Conservation (phyloP, 306 rosid species). For the Lablab purpureus region DNA sequence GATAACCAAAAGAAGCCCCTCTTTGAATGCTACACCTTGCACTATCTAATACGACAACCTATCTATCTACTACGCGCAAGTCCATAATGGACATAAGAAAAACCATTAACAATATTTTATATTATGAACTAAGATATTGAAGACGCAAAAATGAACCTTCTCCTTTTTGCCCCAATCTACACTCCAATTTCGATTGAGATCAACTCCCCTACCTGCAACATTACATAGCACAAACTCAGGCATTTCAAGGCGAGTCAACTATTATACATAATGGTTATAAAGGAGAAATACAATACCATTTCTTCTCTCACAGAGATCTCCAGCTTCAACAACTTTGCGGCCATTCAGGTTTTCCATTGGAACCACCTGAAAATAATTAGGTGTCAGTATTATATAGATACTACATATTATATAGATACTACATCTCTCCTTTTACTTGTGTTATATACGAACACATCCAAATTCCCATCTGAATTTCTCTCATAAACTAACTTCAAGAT, state of each 20-base stretch:
- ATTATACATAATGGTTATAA: constrained; percentile 32
- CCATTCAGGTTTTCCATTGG: constrained; percentile 97
- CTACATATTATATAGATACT: constrained; percentile 28
- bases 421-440: constrained; percentile 32
- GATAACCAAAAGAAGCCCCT: constrained; percentile 23
- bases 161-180: constrained; percentile 99
- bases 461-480: not conserved
- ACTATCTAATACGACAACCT: not conserved
- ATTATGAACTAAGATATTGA: constrained; percentile 12
- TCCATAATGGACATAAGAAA: not conserved
- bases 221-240: constrained; percentile 46
- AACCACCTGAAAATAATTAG: constrained; percentile 70
- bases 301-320: constrained; percentile 96
- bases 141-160: constrained; percentile 64
- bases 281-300: constrained; percentile 67
- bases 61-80: constrained; percentile 31
- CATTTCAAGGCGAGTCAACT: constrained; percentile 42
- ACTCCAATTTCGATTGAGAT: constrained; percentile 98
- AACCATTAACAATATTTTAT: not conserved
- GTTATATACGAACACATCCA: constrained; percentile 13
- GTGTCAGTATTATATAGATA: constrained; percentile 40
- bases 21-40: not conserved
- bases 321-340: constrained; percentile 87
- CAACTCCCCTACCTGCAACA: constrained; percentile 96
- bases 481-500: constrained; percentile 7